Evolutionary conservation across 345 rosid genomes (phyloP).

Genomic region (Pseudoturritis turrita): DNA sequence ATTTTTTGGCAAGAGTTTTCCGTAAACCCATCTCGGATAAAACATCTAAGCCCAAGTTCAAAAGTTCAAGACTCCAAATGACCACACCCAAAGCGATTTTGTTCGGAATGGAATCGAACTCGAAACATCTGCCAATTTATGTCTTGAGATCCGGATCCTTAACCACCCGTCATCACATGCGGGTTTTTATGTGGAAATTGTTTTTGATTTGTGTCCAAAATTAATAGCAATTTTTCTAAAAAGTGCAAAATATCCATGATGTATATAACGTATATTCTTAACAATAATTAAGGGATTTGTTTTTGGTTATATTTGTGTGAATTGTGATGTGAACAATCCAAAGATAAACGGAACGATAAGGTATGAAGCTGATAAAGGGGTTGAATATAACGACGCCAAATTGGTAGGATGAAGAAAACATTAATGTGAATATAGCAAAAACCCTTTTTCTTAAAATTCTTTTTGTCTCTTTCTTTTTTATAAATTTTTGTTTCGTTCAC

Average conservation of each 20-base stretch:
- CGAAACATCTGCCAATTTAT: no score
- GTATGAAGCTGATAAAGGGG: background rate
- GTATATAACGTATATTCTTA: background rate
- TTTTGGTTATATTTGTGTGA: background rate
- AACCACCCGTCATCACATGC: no score
- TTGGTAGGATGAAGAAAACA: constrained; percentile 1
- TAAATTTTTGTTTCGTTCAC: background rate
- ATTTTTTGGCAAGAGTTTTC: no score
- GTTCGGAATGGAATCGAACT: no score
- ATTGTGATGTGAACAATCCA: constrained; percentile 17
- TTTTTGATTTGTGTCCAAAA: background rate
- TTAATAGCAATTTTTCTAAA: background rate
- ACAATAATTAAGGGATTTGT: background rate
- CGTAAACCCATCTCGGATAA: no score
- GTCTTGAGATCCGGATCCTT: no score
- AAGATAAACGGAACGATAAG: background rate
- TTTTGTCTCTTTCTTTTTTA: constrained; percentile 6
- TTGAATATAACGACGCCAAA: constrained; percentile 7
- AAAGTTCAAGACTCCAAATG: no score
- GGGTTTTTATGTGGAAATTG: background rate
- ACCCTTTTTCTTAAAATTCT: background rate
- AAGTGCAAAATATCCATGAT: background rate
- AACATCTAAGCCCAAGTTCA: no score
- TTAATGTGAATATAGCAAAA: constrained; percentile 11
- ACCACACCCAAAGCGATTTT: no score